Percentiles rank a stretch among this genome's conserved stretches.
These are phyloP conservation scores for Handroanthus guayacan DNA, from an alignment of 257 asterid species.

Conservation along the genomic window DNA sequence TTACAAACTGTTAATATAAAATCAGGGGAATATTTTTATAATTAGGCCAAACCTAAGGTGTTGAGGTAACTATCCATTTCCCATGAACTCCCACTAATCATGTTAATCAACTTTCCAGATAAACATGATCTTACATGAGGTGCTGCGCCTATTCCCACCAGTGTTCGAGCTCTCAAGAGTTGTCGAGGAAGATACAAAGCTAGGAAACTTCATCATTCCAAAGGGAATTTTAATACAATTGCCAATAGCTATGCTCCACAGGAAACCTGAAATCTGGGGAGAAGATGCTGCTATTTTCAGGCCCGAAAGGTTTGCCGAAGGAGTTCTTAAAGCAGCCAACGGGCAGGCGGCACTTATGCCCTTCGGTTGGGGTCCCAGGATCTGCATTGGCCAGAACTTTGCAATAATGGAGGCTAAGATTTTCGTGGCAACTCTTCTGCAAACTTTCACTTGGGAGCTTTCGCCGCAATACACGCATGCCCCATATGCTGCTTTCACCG, in stretches of 20 bases:
- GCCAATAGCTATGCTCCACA: conserved; percentile 44
- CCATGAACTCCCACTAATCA: too few species aligned
- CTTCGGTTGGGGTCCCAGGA: conserved; percentile 55
- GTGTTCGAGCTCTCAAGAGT: conserved; percentile 37
- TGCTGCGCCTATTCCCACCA: conserved; percentile 45
- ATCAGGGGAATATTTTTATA: too few species aligned
- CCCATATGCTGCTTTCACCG: conserved; percentile 44
- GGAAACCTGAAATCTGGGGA: conserved; percentile 49
- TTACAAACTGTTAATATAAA: too few species aligned
- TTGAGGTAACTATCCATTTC: too few species aligned
- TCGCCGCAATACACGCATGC: conserved; percentile 44
- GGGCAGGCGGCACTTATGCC: conserved; percentile 48
- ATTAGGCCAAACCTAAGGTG: too few species aligned
- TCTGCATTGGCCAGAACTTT: conserved; percentile 52
- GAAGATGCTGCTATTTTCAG: conserved; percentile 47
- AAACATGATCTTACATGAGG: conserved; percentile 47
- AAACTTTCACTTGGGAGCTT: conserved; percentile 46
- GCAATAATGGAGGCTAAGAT: conserved; percentile 48
- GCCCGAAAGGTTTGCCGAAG: conserved; percentile 49
- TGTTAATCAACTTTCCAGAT: conserved; percentile 20
- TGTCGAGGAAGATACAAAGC: conserved; percentile 45
- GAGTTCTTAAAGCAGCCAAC: conserved; percentile 47
- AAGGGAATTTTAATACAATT: conserved; percentile 38
- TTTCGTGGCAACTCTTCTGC: conserved; percentile 42
- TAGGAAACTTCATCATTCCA: conserved; percentile 45